Evolutionary conservation across 345 rosid species (phyloP), one percentile per base, ranked within the genome.

Genomic region (Syzygium aqueum): DNA sequence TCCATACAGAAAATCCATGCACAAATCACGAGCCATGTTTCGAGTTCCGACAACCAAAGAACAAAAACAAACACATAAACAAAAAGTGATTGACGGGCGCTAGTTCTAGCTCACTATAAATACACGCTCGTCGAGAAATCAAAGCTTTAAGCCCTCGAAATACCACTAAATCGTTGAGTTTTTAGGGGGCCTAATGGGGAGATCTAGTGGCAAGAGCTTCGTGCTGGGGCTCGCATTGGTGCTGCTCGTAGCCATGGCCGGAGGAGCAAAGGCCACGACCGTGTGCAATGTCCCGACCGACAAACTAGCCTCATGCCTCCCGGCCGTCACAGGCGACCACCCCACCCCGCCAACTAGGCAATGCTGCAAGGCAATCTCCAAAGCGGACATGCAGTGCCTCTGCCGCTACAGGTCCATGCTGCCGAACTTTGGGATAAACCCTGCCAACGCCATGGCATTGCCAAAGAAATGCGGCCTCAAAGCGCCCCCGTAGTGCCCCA

Each of bases 371-470:
- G 88, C 90, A 67, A 87, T 94, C 15, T 85, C 85, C 53, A 85
- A 85, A 3, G 92, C 92, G 77, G 78, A 92, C 88, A 85, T 93
- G 61, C 84, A 57, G 8, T 95, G 96, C 85, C 92, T 95, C 27
- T 94, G 96, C 88, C 65, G 87, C 78, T 92, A 54, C 89, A 92
- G 90, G 92, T 87, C 43, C 22, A 87, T 86, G 63, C 94, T 94
- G 28, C 96, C 94, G 2, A 59, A 89, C 1, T 17, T 93, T 2
- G 91, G 95, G 50, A 91, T 94, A 80, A 77, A 92, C 11, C 94
- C 96, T 2, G 82, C 87, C 11, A 84, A 86, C 17, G 94, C 95
- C 40, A 85, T 88, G 28, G 94, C 94, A 19, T 90, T 94, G 89
- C 92, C 92, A 22, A 49, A 86, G 54, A 92, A 91, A 82, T 94